These are phyloP conservation scores for Lasiodiplodia theobromae DNA, from an alignment of 2,329 filamentous ascomycete genomes.

Conservation along the genomic window DNA sequence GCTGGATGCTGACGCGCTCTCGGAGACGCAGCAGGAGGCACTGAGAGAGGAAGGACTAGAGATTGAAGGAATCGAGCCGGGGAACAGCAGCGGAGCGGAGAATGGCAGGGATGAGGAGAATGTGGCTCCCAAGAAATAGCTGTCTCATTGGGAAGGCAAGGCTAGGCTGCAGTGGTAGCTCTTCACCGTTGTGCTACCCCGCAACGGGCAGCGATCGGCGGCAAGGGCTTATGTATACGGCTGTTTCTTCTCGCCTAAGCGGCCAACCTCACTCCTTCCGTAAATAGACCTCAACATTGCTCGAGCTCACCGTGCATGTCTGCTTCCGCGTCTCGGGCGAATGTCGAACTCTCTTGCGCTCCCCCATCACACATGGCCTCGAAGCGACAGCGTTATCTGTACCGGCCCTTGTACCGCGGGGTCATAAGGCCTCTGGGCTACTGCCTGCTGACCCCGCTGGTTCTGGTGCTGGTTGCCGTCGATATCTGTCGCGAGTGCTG, in stretches of 20 bases:
- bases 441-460: background rate
- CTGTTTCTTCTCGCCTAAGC: slow-evolving; percentile 1
- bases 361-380: background rate
- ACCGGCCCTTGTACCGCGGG: background rate
- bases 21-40: slow-evolving; percentile 37
- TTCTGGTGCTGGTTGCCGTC: background rate
- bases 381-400: slow-evolving; percentile 4
- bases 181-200: slow-evolving; percentile 2
- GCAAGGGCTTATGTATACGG: background rate
- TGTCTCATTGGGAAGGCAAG: background rate
- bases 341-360: too few species aligned
- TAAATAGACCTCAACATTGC: background rate
- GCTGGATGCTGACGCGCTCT: slow-evolving; percentile 46
- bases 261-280: background rate
- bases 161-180: slow-evolving; percentile 1
- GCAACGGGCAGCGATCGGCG: background rate
- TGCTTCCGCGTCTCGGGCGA: background rate
- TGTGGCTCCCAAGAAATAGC: background rate
- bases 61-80: slow-evolving; percentile 32
- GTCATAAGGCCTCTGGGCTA: background rate
- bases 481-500: background rate
- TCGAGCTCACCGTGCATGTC: background rate
- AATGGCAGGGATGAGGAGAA: slow-evolving; percentile 9
- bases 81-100: background rate
- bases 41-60: slow-evolving; percentile 34